These are phyloP conservation scores for Pythium coloratum DNA, from an alignment of 352 stramenopile genomes.

Conservation along the genomic window DNA sequence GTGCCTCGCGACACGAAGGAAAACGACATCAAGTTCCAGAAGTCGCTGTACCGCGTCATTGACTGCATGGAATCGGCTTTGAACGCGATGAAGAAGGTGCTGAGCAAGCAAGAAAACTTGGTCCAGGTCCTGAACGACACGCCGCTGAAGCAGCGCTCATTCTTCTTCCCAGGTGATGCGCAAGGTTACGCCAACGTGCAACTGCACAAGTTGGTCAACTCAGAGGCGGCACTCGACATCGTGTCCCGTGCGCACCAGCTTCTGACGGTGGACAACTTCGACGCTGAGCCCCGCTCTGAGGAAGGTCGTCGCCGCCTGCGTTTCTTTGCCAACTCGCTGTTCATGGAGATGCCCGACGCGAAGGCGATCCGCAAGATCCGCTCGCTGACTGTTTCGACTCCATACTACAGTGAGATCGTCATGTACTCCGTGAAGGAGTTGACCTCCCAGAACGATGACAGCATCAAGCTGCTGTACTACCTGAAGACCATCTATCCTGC, in stretches of 20 bases:
- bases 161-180: conserved; percentile 82
- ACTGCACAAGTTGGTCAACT: conserved; percentile 72
- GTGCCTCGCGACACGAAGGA: conserved; percentile 69
- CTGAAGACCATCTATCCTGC: conserved; percentile 86
- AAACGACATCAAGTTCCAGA: conserved; percentile 87
- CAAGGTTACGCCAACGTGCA: conserved; percentile 83
- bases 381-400: conserved; percentile 84
- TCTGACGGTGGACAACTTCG: conserved; percentile 87
- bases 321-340: conserved; percentile 87
- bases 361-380: conserved; percentile 84
- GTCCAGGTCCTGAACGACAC: conserved; percentile 83
- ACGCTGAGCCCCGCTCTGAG: conserved; percentile 76
- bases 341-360: conserved; percentile 88
- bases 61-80: conserved; percentile 77
- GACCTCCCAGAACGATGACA: conserved; percentile 82
- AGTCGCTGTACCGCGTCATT: conserved; percentile 77
- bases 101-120: conserved; percentile 80
- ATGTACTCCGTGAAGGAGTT: conserved; percentile 87
- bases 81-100: conserved; percentile 78
- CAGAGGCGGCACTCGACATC: conserved; percentile 75
- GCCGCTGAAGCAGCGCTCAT: conserved; percentile 80
- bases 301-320: conserved; percentile 80
- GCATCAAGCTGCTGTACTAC: conserved; percentile 97
- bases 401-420: conserved; percentile 89
- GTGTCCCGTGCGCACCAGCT: conserved; percentile 80